A percentile compares a stretch with the other conserved stretches of the same genome.
phyloP scores from a whole-genome alignment of 1,139 yeast genomes.

The Entelexis paramagnoliae region DNA sequence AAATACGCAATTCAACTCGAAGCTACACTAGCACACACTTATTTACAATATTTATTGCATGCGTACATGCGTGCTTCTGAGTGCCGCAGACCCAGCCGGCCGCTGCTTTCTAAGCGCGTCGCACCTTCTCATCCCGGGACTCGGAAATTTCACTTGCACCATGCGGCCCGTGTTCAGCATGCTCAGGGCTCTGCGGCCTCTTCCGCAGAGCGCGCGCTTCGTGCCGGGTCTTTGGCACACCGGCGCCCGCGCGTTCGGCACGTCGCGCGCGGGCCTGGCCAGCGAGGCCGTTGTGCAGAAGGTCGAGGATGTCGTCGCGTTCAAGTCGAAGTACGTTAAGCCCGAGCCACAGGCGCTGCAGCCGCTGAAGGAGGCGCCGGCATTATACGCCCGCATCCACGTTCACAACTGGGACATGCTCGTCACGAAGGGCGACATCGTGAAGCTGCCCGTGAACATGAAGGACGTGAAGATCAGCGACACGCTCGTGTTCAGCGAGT shows the following conservation, averaged over 20 bases:
- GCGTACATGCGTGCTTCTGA: no score
- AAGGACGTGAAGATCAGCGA: conserved; percentile 76
- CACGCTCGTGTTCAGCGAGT: conserved; percentile 56
- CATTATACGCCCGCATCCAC: conserved; percentile 68
- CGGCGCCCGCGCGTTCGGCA: not conserved
- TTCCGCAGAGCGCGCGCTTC: not conserved
- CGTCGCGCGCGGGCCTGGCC: not conserved
- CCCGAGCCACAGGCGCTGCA: conserved; percentile 34
- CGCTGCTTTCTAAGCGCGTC: not conserved
- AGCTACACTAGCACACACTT: no score
- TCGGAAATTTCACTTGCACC: not conserved
- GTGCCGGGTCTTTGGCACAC: not conserved
- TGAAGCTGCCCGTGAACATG: conserved; percentile 66
- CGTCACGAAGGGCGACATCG: conserved; percentile 82
- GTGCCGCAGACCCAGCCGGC: no score
- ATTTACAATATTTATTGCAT: no score
- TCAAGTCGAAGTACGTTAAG: conserved; percentile 15
- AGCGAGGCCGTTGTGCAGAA: not conserved
- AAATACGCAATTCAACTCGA: no score
- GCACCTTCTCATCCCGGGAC: not conserved
- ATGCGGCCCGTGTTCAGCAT: conserved; percentile 8
- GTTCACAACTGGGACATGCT: conserved; percentile 78
- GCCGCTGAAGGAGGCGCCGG: conserved; percentile 54
- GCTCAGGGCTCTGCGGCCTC: conserved; percentile 4
- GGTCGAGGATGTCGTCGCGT: conserved; percentile 22